phyloP scores from a whole-genome alignment of 2,329 filamentous ascomycete species.

The Orbilia ellipsospora region DNA sequence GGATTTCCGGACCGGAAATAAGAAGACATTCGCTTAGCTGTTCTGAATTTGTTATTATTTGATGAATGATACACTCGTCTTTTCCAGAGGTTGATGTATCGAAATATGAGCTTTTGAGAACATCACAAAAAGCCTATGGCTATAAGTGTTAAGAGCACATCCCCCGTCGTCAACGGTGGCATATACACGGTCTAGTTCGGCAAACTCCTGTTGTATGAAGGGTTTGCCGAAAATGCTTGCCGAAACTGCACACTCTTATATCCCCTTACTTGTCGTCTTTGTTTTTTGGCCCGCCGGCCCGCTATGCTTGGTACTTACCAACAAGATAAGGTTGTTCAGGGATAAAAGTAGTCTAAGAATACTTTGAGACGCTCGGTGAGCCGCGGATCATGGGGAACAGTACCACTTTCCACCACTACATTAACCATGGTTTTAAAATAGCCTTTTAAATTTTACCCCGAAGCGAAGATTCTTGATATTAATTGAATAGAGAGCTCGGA shows the following conservation, averaged over 20 bases:
- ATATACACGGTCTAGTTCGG: too few species aligned
- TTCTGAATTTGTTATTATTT: too few species aligned
- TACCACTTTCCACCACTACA: not conserved
- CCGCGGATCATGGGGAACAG: not conserved
- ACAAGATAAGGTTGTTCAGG: not conserved
- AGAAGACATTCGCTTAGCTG: too few species aligned
- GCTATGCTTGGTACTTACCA: not conserved
- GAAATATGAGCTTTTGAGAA: too few species aligned
- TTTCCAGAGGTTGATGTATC: too few species aligned
- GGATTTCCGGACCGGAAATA: too few species aligned
- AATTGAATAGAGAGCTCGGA: too few species aligned
- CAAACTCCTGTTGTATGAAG: not conserved
- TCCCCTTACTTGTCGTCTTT: not conserved
- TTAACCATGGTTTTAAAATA: constrained; percentile 6
- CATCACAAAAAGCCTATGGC: too few species aligned
- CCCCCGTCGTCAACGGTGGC: too few species aligned
- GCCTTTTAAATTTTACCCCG: constrained; percentile 1
- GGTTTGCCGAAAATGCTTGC: not conserved
- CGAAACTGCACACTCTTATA: not conserved
- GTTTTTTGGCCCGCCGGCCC: not conserved
- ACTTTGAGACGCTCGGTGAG: not conserved
- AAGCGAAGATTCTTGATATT: too few species aligned
- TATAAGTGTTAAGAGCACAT: too few species aligned
- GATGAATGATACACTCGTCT: too few species aligned
- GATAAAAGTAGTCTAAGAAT: not conserved